Evolutionary conservation across 768 basidiomycete genomes (phyloP).

Genomic region (Collybiopsis confluens): DNA sequence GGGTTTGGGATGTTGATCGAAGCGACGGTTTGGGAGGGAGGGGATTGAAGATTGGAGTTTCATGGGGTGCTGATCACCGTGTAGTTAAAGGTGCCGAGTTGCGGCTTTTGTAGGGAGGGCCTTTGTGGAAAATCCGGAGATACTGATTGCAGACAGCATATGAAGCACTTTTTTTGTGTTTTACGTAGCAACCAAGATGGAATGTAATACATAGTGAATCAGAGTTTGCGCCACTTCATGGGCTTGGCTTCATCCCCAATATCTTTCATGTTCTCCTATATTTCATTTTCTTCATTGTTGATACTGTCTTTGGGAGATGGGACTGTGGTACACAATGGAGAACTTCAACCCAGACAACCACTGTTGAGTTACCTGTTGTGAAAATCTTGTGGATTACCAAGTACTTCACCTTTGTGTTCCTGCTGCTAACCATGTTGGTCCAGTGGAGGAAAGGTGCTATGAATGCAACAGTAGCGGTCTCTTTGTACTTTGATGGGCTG

Average conservation of each 20-base stretch:
- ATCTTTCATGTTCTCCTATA: conserved; percentile 68
- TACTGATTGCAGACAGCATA: conserved; percentile 57
- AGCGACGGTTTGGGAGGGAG: conserved; percentile 45
- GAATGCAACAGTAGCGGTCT: conserved; percentile 70
- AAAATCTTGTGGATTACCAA: conserved; percentile 61
- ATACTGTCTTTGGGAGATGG: conserved; percentile 14
- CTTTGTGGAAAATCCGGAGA: conserved; percentile 72
- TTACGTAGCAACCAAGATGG: too few relatives aligned
- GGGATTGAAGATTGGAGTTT: conserved; percentile 58
- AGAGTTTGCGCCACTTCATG: conserved; percentile 19
- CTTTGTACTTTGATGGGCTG: too few relatives aligned
- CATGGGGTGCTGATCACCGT: conserved; percentile 86
- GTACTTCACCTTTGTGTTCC: conserved; percentile 56
- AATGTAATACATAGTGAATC: background rate
- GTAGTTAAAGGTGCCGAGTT: conserved; percentile 88
- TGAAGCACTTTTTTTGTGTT: conserved; percentile 9
- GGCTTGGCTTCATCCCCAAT: conserved; percentile 33
- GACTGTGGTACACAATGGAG: conserved; percentile 2
- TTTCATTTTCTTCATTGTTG: conserved; percentile 47
- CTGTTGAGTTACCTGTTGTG: conserved; percentile 58
- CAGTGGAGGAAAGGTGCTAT: conserved; percentile 56
- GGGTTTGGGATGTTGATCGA: conserved; percentile 67
- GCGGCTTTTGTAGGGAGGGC: conserved; percentile 85
- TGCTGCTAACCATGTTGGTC: conserved; percentile 41
- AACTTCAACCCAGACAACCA: conserved; percentile 53